phyloP scores from a whole-genome alignment of 2,329 filamentous ascomycete genomes.

The Alternaria sp. region DNA sequence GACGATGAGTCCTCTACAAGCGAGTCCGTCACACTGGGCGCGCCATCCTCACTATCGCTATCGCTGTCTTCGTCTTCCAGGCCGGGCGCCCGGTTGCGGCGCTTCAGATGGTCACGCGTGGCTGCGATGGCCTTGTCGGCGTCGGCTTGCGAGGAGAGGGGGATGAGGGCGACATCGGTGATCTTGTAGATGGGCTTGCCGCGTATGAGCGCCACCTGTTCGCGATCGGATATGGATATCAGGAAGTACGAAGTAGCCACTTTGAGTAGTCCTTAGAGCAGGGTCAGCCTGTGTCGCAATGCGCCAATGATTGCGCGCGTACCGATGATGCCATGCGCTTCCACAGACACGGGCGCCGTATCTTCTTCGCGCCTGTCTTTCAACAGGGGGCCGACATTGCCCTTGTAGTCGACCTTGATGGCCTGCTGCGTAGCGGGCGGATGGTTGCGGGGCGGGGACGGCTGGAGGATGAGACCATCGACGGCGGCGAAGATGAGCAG shows the following conservation, averaged over 20 bases:
- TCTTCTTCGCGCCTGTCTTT: slow-evolving; percentile 49
- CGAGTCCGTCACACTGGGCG: slow-evolving; percentile 45
- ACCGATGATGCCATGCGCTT: slow-evolving; percentile 64
- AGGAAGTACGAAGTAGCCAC: slow-evolving; percentile 84
- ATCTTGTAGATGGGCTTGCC: slow-evolving; percentile 85
- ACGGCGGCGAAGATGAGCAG: slow-evolving; percentile 79
- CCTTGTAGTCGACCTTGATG: slow-evolving; percentile 74
- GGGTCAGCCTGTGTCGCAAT: slow-evolving; percentile 1
- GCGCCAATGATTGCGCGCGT: slow-evolving; percentile 18
- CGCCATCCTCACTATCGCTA: slow-evolving; percentile 43
- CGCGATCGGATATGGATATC: slow-evolving; percentile 81
- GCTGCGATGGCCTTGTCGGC: slow-evolving; percentile 74
- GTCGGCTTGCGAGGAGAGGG: slow-evolving; percentile 76
- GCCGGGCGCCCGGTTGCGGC: slow-evolving; percentile 41
- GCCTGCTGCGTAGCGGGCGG: slow-evolving; percentile 61
- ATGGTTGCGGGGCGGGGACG: slow-evolving; percentile 64
- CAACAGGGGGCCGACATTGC: slow-evolving; percentile 59
- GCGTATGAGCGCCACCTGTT: slow-evolving; percentile 87
- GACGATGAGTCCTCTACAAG: slow-evolving; percentile 44
- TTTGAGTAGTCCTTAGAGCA: slow-evolving; percentile 76
- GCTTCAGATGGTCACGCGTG: slow-evolving; percentile 58
- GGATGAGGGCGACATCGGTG: slow-evolving; percentile 89
- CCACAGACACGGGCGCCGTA: slow-evolving; percentile 50
- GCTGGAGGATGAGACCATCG: slow-evolving; percentile 83
- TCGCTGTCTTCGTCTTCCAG: slow-evolving; percentile 38